Evolutionary conservation across 1,139 yeast genomes (phyloP), one percentile per base, ranked within the genome.

Genomic region (Casaregolazyma suthepensis): DNA sequence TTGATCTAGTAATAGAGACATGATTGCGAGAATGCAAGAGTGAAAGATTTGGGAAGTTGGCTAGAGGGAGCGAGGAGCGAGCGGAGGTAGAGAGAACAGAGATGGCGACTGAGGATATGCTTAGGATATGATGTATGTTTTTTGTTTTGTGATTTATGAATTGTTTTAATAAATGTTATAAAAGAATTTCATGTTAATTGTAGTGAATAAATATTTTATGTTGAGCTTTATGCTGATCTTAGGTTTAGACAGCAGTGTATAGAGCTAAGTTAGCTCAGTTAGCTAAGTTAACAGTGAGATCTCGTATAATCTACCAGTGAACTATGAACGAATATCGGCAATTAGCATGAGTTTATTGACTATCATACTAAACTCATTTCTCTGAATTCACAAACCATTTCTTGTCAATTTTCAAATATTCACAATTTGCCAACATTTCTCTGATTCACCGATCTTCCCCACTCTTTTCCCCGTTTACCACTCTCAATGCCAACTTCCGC

Each of bases 1-100:
- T 63, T 80, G 82, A 63, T 80, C 85, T 46, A 80, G 67, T 5
- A 77, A 71, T 56, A 75, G 64, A 13, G 80, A 72, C 78, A 75
- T 73, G 20, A 10, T 4, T 35, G 15, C 7, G 40, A 4, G 18
- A 13, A 26, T 26, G 31, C 12, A 26, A 2, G 40, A 15, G 4
- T 35, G 40, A 35, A 35, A 35, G 40, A 35, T 35, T 35, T 35
- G 40, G 40, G 40, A 35, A 12, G 40, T 35, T 35, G 40, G 6
- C 17, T 15, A 6, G 9, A 26, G 9, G 31, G 31, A 10, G 9
- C 10, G 31, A 26, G 31, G 5, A 10, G 31, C 31, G 9, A 26
- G 31, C 10, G n/a, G n/a, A n/a, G n/a, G n/a, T n/a, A 26, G 31
- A 10, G 31, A 26, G 31, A 26, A 26, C n/a, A n/a, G n/a, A n/a